These are phyloP conservation scores for Alternaria sp. DNA, from an alignment of 2,329 filamentous ascomycete genomes.

Conservation along the genomic window DNA sequence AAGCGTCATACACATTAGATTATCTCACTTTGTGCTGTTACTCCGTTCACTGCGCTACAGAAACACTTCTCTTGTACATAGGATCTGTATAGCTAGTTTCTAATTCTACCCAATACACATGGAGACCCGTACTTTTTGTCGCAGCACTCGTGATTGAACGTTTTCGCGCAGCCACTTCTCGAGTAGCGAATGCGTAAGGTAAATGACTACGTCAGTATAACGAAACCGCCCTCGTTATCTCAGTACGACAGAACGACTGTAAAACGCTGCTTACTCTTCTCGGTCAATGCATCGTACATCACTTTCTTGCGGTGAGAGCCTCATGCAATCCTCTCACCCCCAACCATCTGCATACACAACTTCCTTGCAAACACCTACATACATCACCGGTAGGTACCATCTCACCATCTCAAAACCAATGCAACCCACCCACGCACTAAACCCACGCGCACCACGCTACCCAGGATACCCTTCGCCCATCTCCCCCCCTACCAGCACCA, in stretches of 20 bases:
- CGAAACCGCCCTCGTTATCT: neutral
- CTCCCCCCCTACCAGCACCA: neutral
- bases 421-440: neutral
- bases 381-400: neutral
- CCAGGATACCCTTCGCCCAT: neutral
- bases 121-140: rapidly evolving
- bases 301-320: neutral
- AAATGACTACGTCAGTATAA: neutral
- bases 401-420: too few species aligned
- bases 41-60: neutral
- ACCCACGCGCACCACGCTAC: neutral
- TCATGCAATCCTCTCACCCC: neutral
- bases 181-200: neutral
- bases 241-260: neutral
- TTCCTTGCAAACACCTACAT: neutral
- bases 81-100: neutral
- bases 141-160: neutral
- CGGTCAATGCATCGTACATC: neutral
- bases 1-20: neutral
- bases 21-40: neutral
- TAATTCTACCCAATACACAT: neutral
- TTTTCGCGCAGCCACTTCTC: neutral
- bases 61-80: neutral
- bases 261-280: neutral
- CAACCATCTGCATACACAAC: neutral